phyloP scores from a whole-genome alignment of 139 green algal genomes.

The Closterium sp. region DNA sequence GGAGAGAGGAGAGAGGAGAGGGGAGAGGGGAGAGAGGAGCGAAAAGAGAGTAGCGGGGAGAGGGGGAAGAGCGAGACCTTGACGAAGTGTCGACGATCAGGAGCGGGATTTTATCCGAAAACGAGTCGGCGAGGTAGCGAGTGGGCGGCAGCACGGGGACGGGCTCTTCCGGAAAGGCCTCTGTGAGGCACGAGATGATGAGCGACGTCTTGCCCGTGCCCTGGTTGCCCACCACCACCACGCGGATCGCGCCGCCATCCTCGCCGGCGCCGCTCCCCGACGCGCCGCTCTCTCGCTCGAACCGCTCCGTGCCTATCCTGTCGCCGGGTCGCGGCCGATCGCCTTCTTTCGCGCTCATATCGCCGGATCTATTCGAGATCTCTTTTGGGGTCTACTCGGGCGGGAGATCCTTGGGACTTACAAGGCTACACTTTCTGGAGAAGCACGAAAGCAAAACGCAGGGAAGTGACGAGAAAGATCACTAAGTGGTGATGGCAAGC shows the following conservation, averaged over 20 bases:
- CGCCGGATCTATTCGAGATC: background rate
- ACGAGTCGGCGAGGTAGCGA: constrained; percentile 66
- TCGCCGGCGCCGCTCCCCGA: background rate
- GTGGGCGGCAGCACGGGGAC: constrained; percentile 68
- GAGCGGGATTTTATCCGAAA: constrained; percentile 70
- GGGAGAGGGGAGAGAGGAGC: background rate
- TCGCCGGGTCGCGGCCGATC: background rate
- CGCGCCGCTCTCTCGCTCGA: background rate
- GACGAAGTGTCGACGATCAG: constrained; percentile 73
- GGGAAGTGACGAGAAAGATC: background rate
- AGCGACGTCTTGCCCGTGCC: constrained; percentile 81
- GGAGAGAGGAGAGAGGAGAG: background rate
- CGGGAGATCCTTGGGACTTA: too few species aligned
- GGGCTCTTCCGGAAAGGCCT: constrained; percentile 72
- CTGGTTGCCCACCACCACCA: constrained; percentile 71
- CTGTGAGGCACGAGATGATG: constrained; percentile 71
- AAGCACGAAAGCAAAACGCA: background rate
- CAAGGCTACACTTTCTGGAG: background rate
- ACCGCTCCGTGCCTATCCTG: background rate
- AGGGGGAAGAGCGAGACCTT: background rate
- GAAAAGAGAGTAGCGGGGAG: constrained; percentile 6
- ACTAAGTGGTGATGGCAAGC: background rate
- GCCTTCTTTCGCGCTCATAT: background rate
- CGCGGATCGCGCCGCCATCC: constrained; percentile 18
- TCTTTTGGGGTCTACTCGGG: background rate